phyloP scores from a whole-genome alignment of 2,329 filamentous ascomycete genomes.

The Colletotrichum somersetense region DNA sequence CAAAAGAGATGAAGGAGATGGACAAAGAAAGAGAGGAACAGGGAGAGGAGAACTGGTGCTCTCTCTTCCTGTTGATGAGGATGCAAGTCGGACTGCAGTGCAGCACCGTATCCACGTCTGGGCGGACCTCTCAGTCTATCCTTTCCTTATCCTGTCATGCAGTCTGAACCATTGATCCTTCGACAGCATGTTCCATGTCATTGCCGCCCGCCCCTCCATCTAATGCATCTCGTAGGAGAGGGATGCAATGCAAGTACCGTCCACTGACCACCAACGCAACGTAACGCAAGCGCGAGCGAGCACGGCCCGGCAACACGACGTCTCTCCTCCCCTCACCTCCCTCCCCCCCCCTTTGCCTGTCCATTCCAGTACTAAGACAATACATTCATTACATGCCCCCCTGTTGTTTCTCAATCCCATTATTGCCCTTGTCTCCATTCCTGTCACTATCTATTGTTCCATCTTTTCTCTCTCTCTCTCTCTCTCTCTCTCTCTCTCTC shows the following conservation, averaged over 20 bases:
- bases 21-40: no score
- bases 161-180: background rate
- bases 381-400: conserved; percentile 46
- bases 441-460: conserved; percentile 17
- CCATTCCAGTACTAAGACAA: conserved; percentile 57
- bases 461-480: background rate
- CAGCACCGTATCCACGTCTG: background rate
- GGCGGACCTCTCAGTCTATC: background rate
- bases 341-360: conserved; percentile 7
- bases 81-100: background rate
- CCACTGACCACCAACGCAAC: conserved; percentile 19
- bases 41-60: no score
- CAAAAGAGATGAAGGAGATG: no score
- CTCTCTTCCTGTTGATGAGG: background rate
- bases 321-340: background rate
- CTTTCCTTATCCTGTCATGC: no score
- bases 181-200: background rate
- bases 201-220: background rate
- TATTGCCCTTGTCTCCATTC: conserved; percentile 22
- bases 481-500: no score
- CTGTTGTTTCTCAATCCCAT: conserved; percentile 43
- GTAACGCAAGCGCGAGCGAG: conserved; percentile 11
- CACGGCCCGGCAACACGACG: conserved; percentile 25
- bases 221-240: conserved; percentile 24
- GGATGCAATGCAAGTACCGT: conserved; percentile 35